These are phyloP conservation scores for Neurospora sp. DNA, from an alignment of 495 filamentous ascomycete species.

Conservation along the genomic window DNA sequence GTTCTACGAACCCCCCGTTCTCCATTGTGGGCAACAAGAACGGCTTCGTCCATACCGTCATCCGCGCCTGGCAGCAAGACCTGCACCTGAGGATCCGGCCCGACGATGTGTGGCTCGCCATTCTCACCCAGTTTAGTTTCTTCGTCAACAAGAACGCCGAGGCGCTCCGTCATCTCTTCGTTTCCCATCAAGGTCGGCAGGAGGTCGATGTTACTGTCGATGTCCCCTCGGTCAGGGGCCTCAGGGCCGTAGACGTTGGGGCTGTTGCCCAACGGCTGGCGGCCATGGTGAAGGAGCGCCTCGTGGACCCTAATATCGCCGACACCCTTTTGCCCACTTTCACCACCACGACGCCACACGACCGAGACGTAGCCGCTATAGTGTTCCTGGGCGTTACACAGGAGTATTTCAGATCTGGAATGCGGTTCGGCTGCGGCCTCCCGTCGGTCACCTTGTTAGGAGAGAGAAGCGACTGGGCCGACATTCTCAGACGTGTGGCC, in stretches of 20 bases:
- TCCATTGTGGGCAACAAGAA: constrained; percentile 21
- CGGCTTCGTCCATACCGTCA: constrained; percentile 40
- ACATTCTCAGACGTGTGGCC: constrained; percentile 15
- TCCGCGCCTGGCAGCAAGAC: constrained; percentile 45
- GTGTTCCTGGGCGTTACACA: constrained; percentile 33
- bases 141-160: constrained; percentile 42
- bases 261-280: neutral
- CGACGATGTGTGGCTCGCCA: constrained; percentile 53
- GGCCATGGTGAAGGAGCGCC: constrained; percentile 5
- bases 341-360: constrained; percentile 23
- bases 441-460: constrained; percentile 32
- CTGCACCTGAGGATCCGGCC: constrained; percentile 46
- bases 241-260: neutral
- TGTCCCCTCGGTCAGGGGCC: neutral
- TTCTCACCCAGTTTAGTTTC: constrained; percentile 43
- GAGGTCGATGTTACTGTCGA: neutral
- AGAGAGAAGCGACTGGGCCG: constrained; percentile 23
- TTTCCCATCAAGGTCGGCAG: constrained; percentile 19
- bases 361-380: constrained; percentile 23
- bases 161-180: constrained; percentile 32
- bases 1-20: neutral
- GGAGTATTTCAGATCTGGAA: constrained; percentile 21
- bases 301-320: constrained; percentile 16
- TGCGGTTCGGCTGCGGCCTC: constrained; percentile 24
- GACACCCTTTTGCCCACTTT: constrained; percentile 31